Evolutionary conservation across 441 rosid genomes (phyloP).

Genomic region (Gossypium davidsonii): DNA sequence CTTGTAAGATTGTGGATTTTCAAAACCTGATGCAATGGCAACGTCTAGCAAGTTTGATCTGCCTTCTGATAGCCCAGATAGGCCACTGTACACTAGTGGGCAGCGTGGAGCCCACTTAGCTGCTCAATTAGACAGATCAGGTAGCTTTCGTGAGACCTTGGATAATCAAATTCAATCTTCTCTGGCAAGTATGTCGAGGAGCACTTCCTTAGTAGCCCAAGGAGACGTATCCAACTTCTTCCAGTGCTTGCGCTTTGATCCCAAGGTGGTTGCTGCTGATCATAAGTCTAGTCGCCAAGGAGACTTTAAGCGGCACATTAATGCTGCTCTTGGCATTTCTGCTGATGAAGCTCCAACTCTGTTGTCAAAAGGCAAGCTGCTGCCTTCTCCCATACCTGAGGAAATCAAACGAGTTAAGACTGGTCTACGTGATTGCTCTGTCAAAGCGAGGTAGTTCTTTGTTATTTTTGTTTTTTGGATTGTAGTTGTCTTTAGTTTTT

Average conservation of each 20-base stretch:
- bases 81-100: slow-evolving; percentile 59
- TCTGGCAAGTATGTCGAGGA: slow-evolving; percentile 63
- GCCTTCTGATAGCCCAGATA: slow-evolving; percentile 81
- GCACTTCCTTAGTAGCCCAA: slow-evolving; percentile 52
- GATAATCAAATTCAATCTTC: slow-evolving; percentile 70
- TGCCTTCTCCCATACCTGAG: slow-evolving; percentile 55
- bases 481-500: slow-evolving; percentile 23
- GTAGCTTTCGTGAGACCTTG: slow-evolving; percentile 79
- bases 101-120: slow-evolving; percentile 80
- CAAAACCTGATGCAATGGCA: slow-evolving; percentile 68
- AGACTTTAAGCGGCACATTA: slow-evolving; percentile 62
- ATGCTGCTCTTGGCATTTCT: slow-evolving; percentile 71
- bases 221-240: slow-evolving; percentile 71
- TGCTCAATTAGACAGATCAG: slow-evolving; percentile 75
- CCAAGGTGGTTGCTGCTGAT: slow-evolving; percentile 70
- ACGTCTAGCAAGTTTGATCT: slow-evolving; percentile 80
- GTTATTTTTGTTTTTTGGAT: slow-evolving; percentile 15
- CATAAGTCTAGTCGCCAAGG: slow-evolving; percentile 75
- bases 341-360: slow-evolving; percentile 63
- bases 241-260: slow-evolving; percentile 68
- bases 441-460: slow-evolving; percentile 79
- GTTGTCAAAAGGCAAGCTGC: slow-evolving; percentile 55
- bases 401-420: slow-evolving; percentile 71
- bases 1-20: slow-evolving; percentile 45
- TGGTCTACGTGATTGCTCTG: slow-evolving; percentile 58